phyloP scores from a whole-genome alignment of 2,329 filamentous ascomycete species.

The Beauveria medogensis region DNA sequence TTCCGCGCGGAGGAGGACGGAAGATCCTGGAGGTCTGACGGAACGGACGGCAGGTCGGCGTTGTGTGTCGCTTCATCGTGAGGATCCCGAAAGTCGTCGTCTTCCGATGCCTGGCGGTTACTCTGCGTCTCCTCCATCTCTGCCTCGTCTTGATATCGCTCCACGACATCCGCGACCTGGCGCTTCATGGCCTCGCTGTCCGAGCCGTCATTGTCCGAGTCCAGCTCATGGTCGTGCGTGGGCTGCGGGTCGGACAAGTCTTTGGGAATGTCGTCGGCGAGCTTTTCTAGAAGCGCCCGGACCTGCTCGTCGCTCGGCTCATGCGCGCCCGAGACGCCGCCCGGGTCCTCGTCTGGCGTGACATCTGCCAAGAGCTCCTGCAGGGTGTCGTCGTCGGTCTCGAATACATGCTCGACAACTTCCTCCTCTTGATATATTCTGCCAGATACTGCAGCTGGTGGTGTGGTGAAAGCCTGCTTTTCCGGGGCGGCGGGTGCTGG shows the following conservation, averaged over 20 bases:
- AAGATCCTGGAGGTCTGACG: conserved; percentile 31
- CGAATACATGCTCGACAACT: conserved; percentile 31
- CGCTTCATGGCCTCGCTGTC: conserved; percentile 42
- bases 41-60: conserved; percentile 36
- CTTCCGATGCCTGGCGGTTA: not conserved
- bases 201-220: conserved; percentile 31
- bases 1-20: conserved; percentile 17
- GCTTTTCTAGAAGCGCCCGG: conserved; percentile 28
- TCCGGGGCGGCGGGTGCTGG: not conserved
- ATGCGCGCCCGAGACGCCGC: conserved; percentile 2
- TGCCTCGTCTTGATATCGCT: conserved; percentile 38
- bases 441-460: no score
- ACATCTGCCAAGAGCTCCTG: conserved; percentile 43
- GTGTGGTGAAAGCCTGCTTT: not conserved
- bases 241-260: conserved; percentile 9
- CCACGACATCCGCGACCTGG: conserved; percentile 37
- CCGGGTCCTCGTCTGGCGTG: conserved; percentile 24
- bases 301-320: conserved; percentile 26
- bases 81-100: conserved; percentile 12
- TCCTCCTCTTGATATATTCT: conserved; percentile 20
- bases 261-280: conserved; percentile 26
- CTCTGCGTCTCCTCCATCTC: conserved; percentile 24
- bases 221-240: conserved; percentile 5
- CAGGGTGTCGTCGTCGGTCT: conserved; percentile 43
- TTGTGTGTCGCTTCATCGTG: conserved; percentile 14